phyloP scores from a whole-genome alignment of 805 yeast genomes.

The Candida odintsovae region DNA sequence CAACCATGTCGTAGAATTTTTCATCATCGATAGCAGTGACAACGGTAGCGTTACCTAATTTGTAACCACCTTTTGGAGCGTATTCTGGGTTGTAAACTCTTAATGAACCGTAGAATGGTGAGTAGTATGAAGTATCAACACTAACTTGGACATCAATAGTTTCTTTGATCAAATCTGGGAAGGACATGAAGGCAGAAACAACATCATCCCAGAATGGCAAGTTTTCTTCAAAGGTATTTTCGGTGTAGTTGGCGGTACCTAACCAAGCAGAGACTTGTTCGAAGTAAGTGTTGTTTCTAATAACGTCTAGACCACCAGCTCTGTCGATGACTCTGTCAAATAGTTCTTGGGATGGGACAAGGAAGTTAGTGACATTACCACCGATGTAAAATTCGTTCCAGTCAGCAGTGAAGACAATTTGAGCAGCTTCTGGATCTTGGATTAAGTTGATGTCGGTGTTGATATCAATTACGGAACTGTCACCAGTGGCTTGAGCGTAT shows the following conservation, averaged over 20 bases:
- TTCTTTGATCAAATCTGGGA: conserved; percentile 29
- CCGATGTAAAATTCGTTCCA: conserved; percentile 36
- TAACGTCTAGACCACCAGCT: conserved; percentile 28
- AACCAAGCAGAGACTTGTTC: conserved; percentile 25
- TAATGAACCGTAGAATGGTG: conserved; percentile 37
- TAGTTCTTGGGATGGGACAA: conserved; percentile 33
- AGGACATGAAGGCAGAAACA: conserved; percentile 32
- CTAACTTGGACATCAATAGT: conserved; percentile 29
- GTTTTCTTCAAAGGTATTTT: conserved; percentile 27
- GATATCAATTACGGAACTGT: conserved; percentile 30
- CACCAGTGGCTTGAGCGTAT: conserved; percentile 30
- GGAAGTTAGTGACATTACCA: conserved; percentile 36
- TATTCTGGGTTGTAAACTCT: conserved; percentile 33
- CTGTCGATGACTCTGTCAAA: conserved; percentile 30
- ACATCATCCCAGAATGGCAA: conserved; percentile 41
- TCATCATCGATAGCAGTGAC: conserved; percentile 28
- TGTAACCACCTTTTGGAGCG: conserved; percentile 29
- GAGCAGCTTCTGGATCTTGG: conserved; percentile 44
- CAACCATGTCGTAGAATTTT: conserved; percentile 26
- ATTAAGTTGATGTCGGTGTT: conserved; percentile 39
- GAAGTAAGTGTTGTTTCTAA: conserved; percentile 26
- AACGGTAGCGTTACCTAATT: conserved; percentile 32
- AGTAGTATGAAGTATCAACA: conserved; percentile 34
- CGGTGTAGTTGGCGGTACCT: conserved; percentile 31
- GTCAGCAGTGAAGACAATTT: conserved; percentile 33